Conservation (phyloP, 2,329 filamentous ascomycete species). For the Sporothrix pseudoabietina region DNA sequence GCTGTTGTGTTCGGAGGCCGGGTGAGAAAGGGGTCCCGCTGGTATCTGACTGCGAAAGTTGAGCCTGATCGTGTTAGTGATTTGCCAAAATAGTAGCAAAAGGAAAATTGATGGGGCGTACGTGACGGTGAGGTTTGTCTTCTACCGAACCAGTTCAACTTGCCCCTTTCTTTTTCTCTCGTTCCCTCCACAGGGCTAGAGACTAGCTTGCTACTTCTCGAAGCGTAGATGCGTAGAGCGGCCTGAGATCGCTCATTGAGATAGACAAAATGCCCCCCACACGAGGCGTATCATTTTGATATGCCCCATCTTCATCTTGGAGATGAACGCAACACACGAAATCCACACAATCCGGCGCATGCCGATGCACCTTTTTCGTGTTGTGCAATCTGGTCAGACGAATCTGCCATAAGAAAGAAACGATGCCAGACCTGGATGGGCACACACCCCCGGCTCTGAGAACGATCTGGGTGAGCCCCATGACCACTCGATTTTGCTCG, state of each 20-base stretch:
- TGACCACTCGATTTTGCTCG: constrained; percentile 20
- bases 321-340: not conserved
- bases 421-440: not conserved
- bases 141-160: not conserved
- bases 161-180: not conserved
- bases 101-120: not conserved
- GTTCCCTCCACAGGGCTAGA: not conserved
- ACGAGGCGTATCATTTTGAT: constrained; percentile 13
- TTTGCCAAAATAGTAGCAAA: not conserved
- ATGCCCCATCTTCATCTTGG: not conserved
- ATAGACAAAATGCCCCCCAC: constrained; percentile 16
- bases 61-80: not conserved
- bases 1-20: not conserved
- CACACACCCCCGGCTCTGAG: constrained; percentile 8
- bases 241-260: not conserved
- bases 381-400: not conserved
- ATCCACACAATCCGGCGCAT: constrained; percentile 11
- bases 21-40: too few species aligned
- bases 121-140: not conserved
- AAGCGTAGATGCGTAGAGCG: not conserved
- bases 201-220: not conserved
- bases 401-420: constrained; percentile 9
- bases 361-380: not conserved
- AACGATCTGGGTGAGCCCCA: constrained; percentile 21
- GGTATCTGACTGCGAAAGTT: not conserved